A percentile compares a stretch with the other conserved stretches of the same genome.
Evolutionary conservation across 2,329 filamentous ascomycete genomes (phyloP).

Genomic region (Septoria petroselini): DNA sequence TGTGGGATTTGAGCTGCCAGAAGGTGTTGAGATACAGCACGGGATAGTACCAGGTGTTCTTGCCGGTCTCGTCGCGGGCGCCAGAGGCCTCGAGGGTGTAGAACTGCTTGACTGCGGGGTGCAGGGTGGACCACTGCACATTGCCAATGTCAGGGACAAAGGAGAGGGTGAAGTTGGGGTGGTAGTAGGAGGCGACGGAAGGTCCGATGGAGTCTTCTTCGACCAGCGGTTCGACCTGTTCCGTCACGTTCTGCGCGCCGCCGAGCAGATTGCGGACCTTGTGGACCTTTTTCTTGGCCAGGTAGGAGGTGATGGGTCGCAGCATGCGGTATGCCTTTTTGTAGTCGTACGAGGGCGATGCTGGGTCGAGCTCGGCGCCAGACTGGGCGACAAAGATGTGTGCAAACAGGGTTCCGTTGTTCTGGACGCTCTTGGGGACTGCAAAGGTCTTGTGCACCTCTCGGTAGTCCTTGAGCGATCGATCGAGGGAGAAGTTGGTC

Average conservation of each 20-base stretch:
- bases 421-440: slow-evolving; percentile 75
- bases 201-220: slow-evolving; percentile 57
- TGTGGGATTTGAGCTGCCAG: slow-evolving; percentile 90
- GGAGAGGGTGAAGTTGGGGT: slow-evolving; percentile 88
- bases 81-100: slow-evolving; percentile 75
- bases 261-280: slow-evolving; percentile 84
- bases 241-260: slow-evolving; percentile 46
- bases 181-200: slow-evolving; percentile 82
- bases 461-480: slow-evolving; percentile 69
- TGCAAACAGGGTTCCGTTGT: slow-evolving; percentile 90
- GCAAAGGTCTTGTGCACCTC: slow-evolving; percentile 72
- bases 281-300: slow-evolving; percentile 81
- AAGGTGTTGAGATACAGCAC: slow-evolving; percentile 92
- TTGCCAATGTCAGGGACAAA: slow-evolving; percentile 78
- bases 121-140: slow-evolving; percentile 62
- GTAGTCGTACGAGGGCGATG: slow-evolving; percentile 66
- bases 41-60: slow-evolving; percentile 92
- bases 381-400: slow-evolving; percentile 85
- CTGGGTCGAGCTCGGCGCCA: slow-evolving; percentile 74
- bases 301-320: slow-evolving; percentile 82
- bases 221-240: slow-evolving; percentile 47
- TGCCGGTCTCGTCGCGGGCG: slow-evolving; percentile 76
- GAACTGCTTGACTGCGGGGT: slow-evolving; percentile 73
- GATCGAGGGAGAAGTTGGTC: slow-evolving; percentile 59
- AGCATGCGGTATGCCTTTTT: slow-evolving; percentile 77